Evolutionary conservation across 768 basidiomycete genomes (phyloP).

Genomic region (Nidularia pulvinata): DNA sequence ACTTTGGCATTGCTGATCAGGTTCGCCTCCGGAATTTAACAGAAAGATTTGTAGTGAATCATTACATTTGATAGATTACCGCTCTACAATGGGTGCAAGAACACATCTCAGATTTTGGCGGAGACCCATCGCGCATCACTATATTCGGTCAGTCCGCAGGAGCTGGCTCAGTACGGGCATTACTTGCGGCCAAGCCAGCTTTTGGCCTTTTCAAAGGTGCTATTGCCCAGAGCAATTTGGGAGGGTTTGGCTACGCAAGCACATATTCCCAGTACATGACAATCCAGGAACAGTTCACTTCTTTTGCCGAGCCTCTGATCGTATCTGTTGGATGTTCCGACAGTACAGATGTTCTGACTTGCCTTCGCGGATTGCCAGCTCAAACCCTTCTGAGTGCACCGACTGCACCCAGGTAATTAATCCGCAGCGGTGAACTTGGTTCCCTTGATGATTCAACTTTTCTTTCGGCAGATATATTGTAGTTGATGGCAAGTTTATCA

Average conservation of each 20-base stretch:
- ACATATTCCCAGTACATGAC: slow-evolving; percentile 50
- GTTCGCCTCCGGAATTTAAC: slow-evolving; percentile 18
- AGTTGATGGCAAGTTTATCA: slow-evolving; percentile 47
- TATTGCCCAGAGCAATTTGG: slow-evolving; percentile 45
- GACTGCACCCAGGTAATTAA: slow-evolving; percentile 22
- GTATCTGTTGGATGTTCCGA: slow-evolving; percentile 36
- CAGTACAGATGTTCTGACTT: slow-evolving; percentile 27
- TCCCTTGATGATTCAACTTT: background rate
- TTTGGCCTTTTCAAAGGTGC: slow-evolving; percentile 37
- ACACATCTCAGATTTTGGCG: slow-evolving; percentile 57
- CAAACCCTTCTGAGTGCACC: slow-evolving; percentile 31
- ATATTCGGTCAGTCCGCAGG: slow-evolving; percentile 59
- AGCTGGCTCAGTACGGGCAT: slow-evolving; percentile 37
- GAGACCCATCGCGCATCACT: slow-evolving; percentile 50
- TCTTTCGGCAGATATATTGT: slow-evolving; percentile 29
- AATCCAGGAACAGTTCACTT: slow-evolving; percentile 32
- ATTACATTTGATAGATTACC: slow-evolving; percentile 18
- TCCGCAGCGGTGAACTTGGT: background rate
- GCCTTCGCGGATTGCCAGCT: slow-evolving; percentile 30
- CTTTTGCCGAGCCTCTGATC: slow-evolving; percentile 30
- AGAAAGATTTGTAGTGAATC: slow-evolving; percentile 11
- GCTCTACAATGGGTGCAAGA: slow-evolving; percentile 44
- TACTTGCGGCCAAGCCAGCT: slow-evolving; percentile 29
- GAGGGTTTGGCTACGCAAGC: slow-evolving; percentile 43
- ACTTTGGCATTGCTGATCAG: slow-evolving; percentile 46